Base-by-base conservation (phyloP, 1,139 yeast genomes). In the Saccharomyces hybrid region DNA sequence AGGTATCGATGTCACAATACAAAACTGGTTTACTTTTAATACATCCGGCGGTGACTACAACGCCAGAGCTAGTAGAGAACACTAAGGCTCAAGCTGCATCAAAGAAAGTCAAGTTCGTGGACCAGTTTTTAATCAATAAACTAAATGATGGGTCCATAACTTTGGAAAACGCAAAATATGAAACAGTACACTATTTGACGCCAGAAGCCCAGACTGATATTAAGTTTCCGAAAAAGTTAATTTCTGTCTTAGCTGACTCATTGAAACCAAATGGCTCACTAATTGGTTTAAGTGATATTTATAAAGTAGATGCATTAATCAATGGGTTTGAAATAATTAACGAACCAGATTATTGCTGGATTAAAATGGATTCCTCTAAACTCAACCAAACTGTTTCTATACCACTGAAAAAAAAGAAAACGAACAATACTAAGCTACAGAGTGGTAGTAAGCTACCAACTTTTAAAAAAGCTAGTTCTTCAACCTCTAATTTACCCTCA, bases 21-120 rank as follows among this genome's bases (percentile, higher is more conserved):
- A 70, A 68, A 66, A 67, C 66, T 47, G 73, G 76, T 31, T 70
- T 85, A 53, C 72, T 86, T 48, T 74, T 87, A 53, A 76, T 87
- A 52, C 91, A 86, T 63, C 93, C 95, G 11, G 83, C 88, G 5
- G 79, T 83, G 53, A 90, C 87, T 5, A 80, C 88, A 0, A 78
- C 81, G 48, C 84, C 83, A 38, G 74, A 70, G 25, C 57, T 69
- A 46, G 82, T 84, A 26, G 78, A 73, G 49, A 53, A 62, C 2
- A 68, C 73, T 50, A 79, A 81, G 61, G 63, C 67, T 34, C 51
- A 54, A 47, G 66, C 70, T 46, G 65, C 66, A 26, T 53, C 60
- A 13, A 59, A 63, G 11, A 62, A 61, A 31, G 57, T 63, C 14
- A 54, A 51, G 28, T 54, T 63, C 23, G 54, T 52, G 28, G 68